Percentiles rank a stretch among this genome's conserved stretches.
phyloP scores from a whole-genome alignment of 352 stramenopile genomes.

The Phytophthora vignae region DNA sequence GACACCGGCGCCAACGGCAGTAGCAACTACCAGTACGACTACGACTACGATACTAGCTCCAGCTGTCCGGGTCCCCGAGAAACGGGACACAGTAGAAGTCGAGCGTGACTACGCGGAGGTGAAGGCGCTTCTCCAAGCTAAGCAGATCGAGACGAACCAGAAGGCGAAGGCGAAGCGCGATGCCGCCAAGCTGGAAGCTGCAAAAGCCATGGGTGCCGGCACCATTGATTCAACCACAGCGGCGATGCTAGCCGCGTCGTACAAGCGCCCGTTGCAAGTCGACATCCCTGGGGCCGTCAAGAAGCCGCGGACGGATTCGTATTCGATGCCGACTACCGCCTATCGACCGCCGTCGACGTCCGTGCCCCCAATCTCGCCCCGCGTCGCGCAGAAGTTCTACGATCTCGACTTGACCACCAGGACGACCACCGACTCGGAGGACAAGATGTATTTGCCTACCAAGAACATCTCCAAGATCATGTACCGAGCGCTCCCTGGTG shows the following conservation, averaged over 20 bases:
- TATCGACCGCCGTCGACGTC: conserved; percentile 20
- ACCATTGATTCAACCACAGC: conserved; percentile 19
- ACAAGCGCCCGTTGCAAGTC: conserved; percentile 44
- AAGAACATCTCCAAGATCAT: conserved; percentile 84
- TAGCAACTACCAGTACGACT: background rate
- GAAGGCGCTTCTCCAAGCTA: conserved; percentile 67
- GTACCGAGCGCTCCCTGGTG: conserved; percentile 53
- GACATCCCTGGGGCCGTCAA: conserved; percentile 30
- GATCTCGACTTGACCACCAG: conserved; percentile 69
- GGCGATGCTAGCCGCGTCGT: conserved; percentile 17
- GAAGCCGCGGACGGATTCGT: conserved; percentile 29
- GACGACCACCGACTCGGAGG: conserved; percentile 67
- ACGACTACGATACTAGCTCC: conserved; percentile 12
- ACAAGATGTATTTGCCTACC: conserved; percentile 80
- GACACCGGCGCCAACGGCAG: background rate
- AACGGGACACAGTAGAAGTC: conserved; percentile 38
- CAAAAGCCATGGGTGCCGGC: conserved; percentile 6
- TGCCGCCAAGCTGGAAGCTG: conserved; percentile 27
- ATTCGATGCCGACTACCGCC: background rate
- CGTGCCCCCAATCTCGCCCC: conserved; percentile 54
- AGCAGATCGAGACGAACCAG: conserved; percentile 51
- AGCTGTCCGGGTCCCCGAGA: conserved; percentile 8
- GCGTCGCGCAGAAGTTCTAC: conserved; percentile 70
- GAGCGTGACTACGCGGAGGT: conserved; percentile 72
- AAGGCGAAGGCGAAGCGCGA: conserved; percentile 38